Base-by-base conservation (phyloP, 495 filamentous ascomycete genomes). In the Haplographium delicatum region DNA sequence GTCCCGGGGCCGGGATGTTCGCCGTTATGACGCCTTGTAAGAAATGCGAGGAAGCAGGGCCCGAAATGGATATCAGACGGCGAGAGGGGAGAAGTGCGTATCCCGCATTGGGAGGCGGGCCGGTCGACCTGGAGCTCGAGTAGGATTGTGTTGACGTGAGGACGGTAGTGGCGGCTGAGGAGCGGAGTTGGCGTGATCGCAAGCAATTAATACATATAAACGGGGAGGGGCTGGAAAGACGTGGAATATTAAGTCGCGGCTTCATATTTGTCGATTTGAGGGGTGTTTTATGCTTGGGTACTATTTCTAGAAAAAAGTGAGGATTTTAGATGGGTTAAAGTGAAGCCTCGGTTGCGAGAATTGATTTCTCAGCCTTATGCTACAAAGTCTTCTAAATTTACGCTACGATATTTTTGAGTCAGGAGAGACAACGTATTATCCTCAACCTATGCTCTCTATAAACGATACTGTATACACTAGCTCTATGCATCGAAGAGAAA, bases 11-110 rank as follows among this genome's bases (percentile, higher is more conserved):
- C 54, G 52, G 71, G 58, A 96, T 78, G 56, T 90, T 86, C 50
- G 80, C 77, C 0, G 91, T 95, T 38, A 88, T 81, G 40, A 93
- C 72, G 47, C 90, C 91, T 68, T 96, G 91, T 10, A 98, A 81
- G 71, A 85, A 96, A 33, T 83, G 82, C 6, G 85, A 71, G 31
- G 87, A 83, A 62, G 96, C 93, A 41, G 68, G 66, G 37, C 93
- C 93, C 38, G 81, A 75, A 44, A 96, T 68, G 45, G 81, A 82
- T 57, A 98, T 81, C 26, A 98, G 74, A 22, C 80, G 78, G 22
- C 93, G 86, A 59, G 83, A 80, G 28, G 77, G 67, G 58, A 97
- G 78, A 7, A 56, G 63, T 8, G 77, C 68, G 51, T 75, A 51
- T 38, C 74, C 81, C 16, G 71, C 58, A 3, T 70, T 10, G 3